Evolutionary conservation across 192 early-diverging fungal genomes (phyloP), one percentile per base, ranked within the genome.

Genomic region (Coemansia sp.): DNA sequence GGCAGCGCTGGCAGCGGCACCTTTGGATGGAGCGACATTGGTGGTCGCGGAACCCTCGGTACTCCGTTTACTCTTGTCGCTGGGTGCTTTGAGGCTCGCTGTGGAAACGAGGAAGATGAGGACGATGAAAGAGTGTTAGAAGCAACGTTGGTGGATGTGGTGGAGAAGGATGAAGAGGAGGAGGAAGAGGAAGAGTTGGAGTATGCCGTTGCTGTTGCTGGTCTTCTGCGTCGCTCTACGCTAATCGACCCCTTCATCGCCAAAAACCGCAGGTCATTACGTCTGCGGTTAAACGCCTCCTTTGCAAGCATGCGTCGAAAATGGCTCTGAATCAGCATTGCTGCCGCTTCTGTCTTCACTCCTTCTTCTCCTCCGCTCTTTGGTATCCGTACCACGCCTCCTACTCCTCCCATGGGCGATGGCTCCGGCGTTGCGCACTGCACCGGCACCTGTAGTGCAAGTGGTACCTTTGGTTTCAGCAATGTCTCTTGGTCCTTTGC

Each of bases 141-240:
- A 26, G 26, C 26, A 26, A 26, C 26, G 26, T 26, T 26, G 26
- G 26, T 26, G 26, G 26, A 26, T 48, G 47, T 3, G 47, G 47
- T 48, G 1, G 47, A n/a, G 12, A n/a, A n/a, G 1, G 47, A 48
- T 26, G 26, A 26, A 26, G n/a, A n/a, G n/a, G 26, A 26, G 0
- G 26, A 26, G 3, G 26, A 26, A 26, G 26, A 26, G 26, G 26
- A 26, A 26, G 26, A 26, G 26, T 26, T 26, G 26, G 26, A 26
- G 26, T 26, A 26, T 3, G 26, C 26, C 26, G 26, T 26, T 26
- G 39, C 41, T 5, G 44, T 19, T 0, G 54, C 54, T 40, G 53
- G 42, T 16, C 73, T 63, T 7, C 74, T 15, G 13, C 79, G 66
- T 3, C 79, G 67, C 52, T 72, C 70, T 1, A 76, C 79, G n/a